Evolutionary conservation across 495 filamentous ascomycete genomes (phyloP), one percentile per base, ranked within the genome.

Genomic region (Aspergillus bridgeri): DNA sequence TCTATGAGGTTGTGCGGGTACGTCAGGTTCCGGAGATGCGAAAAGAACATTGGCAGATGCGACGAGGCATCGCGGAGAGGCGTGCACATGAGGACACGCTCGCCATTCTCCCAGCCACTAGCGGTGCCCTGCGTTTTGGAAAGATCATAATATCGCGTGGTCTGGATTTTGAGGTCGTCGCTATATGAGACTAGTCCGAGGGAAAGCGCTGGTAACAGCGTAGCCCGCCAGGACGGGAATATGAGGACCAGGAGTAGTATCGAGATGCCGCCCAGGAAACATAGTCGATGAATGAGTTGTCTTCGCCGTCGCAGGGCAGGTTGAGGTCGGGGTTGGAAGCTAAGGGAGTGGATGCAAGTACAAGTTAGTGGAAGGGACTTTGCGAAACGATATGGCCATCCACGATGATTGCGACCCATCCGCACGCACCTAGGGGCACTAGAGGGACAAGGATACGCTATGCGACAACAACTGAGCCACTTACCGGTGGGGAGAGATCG

Each of bases 21-120:
- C 33, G 95, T 99, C 53, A 99, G 88, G 73, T 98, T 99, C 48
- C 82, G 86, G 44, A 99, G 83, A 70, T 99, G 95, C 29, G 86
- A 86, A 75, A 99, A 99, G 81, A 99, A 98, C 94, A 99, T 96
- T 44, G 89, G 88, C 6, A 99, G 78, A 79, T 99, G 95, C 20
- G 89, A 83, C 63, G 93, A 86, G 21, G 95, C 95, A 71, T 99
- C 95, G 66, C 95, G 86, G 48, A 99, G 81, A 42, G 95, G 95
- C 6, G 95, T 93, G 68, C 94, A 97, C 68, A 99, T 85, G 45
- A 99, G 80, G 61, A 99, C 94, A 52, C 95, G 85, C 73, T 99
- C 95, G 65, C 91, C 95, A 29, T 89, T 80, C 68, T 96, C 92
- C 94, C 94, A 98, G 11, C 94, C 94, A 61, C 87, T 85, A 49